Conservation (phyloP, 2,329 filamentous ascomycete genomes). For the Aschersonia sp. region DNA sequence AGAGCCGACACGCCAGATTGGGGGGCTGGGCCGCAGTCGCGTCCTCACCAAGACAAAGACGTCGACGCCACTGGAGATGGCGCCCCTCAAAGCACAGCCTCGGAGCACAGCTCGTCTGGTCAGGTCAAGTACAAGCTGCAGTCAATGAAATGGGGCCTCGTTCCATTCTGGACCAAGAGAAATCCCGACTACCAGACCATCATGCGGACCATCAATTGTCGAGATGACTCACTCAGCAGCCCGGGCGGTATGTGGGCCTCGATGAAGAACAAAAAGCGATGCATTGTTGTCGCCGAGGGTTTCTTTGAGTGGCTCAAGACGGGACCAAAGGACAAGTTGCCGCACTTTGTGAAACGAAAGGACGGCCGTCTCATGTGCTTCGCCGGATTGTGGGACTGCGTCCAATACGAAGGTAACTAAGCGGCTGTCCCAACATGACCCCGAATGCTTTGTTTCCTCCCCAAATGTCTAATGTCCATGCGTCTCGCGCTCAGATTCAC, state of each 20-base stretch:
- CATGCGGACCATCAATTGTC: slow-evolving; percentile 88
- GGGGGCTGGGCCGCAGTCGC: slow-evolving; percentile 30
- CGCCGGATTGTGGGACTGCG: slow-evolving; percentile 84
- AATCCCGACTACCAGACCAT: slow-evolving; percentile 63
- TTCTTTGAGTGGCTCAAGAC: slow-evolving; percentile 96
- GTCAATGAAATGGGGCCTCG: slow-evolving; percentile 88
- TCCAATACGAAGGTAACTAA: slow-evolving; percentile 55
- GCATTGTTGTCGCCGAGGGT: slow-evolving; percentile 75
- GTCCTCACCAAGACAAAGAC: background rate
- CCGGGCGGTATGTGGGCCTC: slow-evolving; percentile 76
- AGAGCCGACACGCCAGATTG: slow-evolving; percentile 55
- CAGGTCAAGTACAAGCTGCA: slow-evolving; percentile 63
- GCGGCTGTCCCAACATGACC: background rate
- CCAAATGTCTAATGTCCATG: background rate
- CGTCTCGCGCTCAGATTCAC: slow-evolving; percentile 10
- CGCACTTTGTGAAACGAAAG: slow-evolving; percentile 68
- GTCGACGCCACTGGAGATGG: background rate
- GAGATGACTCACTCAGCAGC: slow-evolving; percentile 68
- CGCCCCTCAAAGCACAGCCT: too few relatives aligned
- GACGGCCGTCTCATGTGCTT: slow-evolving; percentile 79
- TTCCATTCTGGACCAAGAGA: slow-evolving; percentile 87
- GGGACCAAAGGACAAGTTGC: slow-evolving; percentile 60
- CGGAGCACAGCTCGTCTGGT: background rate
- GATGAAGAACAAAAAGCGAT: slow-evolving; percentile 83
- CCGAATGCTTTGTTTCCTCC: too few relatives aligned